phyloP scores from a whole-genome alignment of 1,284 basidiomycete species.

The Puccinia coronata region DNA sequence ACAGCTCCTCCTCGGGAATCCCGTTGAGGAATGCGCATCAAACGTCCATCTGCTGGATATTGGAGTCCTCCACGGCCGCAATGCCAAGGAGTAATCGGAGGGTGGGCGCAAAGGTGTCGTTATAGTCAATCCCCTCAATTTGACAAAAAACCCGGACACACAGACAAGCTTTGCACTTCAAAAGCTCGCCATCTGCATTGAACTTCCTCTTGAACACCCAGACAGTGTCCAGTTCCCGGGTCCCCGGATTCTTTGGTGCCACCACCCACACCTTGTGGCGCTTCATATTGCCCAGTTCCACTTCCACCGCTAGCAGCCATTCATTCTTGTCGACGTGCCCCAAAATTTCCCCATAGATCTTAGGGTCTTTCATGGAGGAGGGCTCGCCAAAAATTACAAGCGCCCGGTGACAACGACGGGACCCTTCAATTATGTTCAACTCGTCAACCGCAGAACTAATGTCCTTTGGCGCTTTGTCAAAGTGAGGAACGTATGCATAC shows the following conservation, averaged over 20 bases:
- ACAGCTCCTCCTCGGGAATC: conserved; percentile 19
- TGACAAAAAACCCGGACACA: conserved; percentile 22
- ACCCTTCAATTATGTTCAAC: background rate
- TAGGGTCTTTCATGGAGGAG: background rate
- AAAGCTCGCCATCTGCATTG: background rate
- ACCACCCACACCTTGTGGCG: conserved; percentile 5
- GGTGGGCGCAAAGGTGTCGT: conserved; percentile 19
- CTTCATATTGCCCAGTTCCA: conserved; percentile 5
- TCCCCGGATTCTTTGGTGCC: background rate
- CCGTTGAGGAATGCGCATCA: conserved; percentile 23
- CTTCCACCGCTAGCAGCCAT: conserved; percentile 4
- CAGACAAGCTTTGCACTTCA: conserved; percentile 22
- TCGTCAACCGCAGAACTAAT: background rate
- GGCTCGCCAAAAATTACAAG: background rate
- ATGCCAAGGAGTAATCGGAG: background rate
- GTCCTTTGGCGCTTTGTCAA: background rate
- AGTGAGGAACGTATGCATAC: background rate
- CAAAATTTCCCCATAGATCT: background rate
- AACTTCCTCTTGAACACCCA: conserved; percentile 34
- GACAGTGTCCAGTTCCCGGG: background rate
- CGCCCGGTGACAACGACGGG: background rate
- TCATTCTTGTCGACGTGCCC: background rate
- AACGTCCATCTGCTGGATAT: conserved; percentile 34
- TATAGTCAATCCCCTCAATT: conserved; percentile 12
- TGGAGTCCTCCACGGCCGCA: background rate